These are phyloP conservation scores for Erythrobasidium hasegawianum DNA, from an alignment of 1,284 basidiomycete genomes.

Conservation along the genomic window DNA sequence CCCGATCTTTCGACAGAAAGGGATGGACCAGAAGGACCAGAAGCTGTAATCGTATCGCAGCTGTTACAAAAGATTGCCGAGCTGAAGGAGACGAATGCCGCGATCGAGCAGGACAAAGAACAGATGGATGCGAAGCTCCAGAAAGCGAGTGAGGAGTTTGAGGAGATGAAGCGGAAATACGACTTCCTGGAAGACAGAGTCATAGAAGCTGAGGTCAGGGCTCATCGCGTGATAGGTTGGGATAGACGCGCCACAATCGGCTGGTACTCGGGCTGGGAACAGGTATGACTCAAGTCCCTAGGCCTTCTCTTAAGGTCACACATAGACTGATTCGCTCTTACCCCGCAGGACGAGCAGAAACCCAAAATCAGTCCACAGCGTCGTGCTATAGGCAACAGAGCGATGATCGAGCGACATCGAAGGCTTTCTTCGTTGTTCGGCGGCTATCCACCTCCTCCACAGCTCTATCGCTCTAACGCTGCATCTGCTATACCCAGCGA, in stretches of 20 bases:
- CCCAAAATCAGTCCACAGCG: constrained; percentile 45
- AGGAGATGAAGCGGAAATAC: constrained; percentile 65
- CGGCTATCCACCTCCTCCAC: too few species aligned
- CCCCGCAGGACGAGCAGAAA: constrained; percentile 43
- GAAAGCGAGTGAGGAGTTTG: constrained; percentile 66
- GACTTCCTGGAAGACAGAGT: constrained; percentile 62
- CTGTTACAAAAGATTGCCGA: constrained; percentile 72
- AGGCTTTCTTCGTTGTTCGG: constrained; percentile 22
- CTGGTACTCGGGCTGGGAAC: too few species aligned
- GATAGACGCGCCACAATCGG: constrained; percentile 46
- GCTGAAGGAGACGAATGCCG: constrained; percentile 67
- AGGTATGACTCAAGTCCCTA: too few species aligned
- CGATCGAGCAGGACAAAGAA: constrained; percentile 64
- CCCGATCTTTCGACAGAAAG: neutral
- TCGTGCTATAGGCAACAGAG: constrained; percentile 16
- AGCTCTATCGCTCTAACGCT: constrained; percentile 45
- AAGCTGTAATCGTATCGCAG: constrained; percentile 58
- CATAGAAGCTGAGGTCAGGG: constrained; percentile 53
- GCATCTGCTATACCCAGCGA: constrained; percentile 46
- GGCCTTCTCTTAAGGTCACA: too few species aligned
- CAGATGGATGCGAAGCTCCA: constrained; percentile 61
- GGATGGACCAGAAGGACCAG: too few species aligned
- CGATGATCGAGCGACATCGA: constrained; percentile 18
- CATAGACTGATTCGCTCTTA: constrained; percentile 7
- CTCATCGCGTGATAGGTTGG: constrained; percentile 50